A percentile compares a stretch with the other conserved stretches of the same genome.
Evolutionary conservation across 2,329 filamentous ascomycete genomes (phyloP).

Genomic region (Aspergillus quadrilineatus): DNA sequence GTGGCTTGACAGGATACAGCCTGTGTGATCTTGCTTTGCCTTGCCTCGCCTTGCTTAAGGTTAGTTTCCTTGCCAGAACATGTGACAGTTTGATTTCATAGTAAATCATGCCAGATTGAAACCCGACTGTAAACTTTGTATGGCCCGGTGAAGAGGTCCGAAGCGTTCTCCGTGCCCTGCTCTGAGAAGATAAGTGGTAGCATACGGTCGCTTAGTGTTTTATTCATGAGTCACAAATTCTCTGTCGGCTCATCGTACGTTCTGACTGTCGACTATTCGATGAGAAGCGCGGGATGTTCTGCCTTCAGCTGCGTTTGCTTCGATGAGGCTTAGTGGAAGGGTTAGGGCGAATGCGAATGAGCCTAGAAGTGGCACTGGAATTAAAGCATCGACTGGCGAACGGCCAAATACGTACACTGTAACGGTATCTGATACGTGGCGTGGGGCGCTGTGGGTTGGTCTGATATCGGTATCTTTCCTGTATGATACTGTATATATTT

Average conservation of each 20-base stretch:
- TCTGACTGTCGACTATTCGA: background rate
- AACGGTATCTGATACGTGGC: background rate
- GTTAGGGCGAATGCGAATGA: background rate
- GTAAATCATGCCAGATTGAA: background rate
- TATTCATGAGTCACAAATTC: background rate
- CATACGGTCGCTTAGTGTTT: background rate
- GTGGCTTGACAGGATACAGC: background rate
- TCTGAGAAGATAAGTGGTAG: too few relatives aligned
- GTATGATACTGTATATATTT: slow-evolving; percentile 5
- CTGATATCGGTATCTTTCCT: background rate
- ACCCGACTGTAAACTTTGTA: background rate
- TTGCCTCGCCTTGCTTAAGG: too few relatives aligned
- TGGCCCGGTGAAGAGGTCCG: background rate
- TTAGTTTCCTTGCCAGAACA: background rate
- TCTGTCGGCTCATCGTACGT: background rate
- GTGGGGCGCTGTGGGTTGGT: background rate
- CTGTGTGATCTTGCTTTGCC: background rate
- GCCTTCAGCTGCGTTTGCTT: background rate
- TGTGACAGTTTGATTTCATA: background rate
- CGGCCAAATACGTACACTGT: slow-evolving; percentile 3
- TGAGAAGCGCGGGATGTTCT: background rate
- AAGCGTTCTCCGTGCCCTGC: background rate
- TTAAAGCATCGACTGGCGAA: background rate
- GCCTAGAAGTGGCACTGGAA: background rate
- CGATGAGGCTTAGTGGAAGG: background rate